Evolutionary conservation across 176 grass and related monocot species (phyloP).

Genomic region (Pontederia crassipes): DNA sequence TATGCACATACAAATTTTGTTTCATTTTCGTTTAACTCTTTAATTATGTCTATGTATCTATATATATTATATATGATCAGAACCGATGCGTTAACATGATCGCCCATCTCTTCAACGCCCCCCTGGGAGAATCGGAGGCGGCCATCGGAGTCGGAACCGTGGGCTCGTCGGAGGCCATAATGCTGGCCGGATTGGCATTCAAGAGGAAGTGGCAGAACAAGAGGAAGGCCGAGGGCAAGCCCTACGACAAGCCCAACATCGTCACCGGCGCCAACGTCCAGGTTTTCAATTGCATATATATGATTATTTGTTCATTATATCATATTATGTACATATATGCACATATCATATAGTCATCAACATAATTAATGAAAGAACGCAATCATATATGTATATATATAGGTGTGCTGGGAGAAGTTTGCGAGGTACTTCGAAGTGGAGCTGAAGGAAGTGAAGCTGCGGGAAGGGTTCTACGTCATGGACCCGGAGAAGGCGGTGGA

Average conservation of each 20-base stretch:
- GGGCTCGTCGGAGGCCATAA: constrained; percentile 95
- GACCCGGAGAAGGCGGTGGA: constrained; percentile 83
- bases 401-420: constrained; percentile 99
- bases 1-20: too few species aligned
- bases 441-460: constrained; percentile 83
- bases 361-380: too few species aligned
- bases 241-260: constrained; percentile 93
- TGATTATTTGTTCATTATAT: too few species aligned
- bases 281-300: constrained; percentile 7
- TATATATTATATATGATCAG: constrained; percentile 15
- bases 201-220: constrained; percentile 96
- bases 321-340: too few species aligned
- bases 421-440: constrained; percentile 95
- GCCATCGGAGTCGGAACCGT: constrained; percentile 91
- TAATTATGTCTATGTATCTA: too few species aligned
- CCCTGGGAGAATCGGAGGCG: constrained; percentile 72
- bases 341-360: too few species aligned
- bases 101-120: constrained; percentile 79
- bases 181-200: constrained; percentile 94
- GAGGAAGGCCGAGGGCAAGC: constrained; percentile 77
- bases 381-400: background rate
- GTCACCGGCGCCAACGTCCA: constrained; percentile 97
- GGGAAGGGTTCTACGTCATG: constrained; percentile 96
- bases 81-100: constrained; percentile 99
- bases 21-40: too few species aligned